Evolutionary conservation across 345 rosid genomes (phyloP), one percentile per base, ranked within the genome.

Genomic region (Hibiscus trionum): DNA sequence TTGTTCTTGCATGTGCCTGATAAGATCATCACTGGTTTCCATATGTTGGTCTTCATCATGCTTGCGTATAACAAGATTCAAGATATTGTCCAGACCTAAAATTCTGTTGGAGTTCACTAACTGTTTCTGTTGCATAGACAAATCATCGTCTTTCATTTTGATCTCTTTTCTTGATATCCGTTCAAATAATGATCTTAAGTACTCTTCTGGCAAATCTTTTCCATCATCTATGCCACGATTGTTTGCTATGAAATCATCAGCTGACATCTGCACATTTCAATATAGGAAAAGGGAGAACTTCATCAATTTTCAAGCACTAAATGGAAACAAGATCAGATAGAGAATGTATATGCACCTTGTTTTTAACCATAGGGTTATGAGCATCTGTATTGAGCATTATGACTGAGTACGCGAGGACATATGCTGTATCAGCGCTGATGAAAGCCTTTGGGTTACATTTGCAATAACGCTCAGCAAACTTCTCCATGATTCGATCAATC

Each of bases 221-320:
- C 98, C 98, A 76, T 95, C 99, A 80, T 95, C 97, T 85, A 95
- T 95, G 63, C 98, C 99, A 70, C 94, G 96, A 75, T 95, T 95
- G 81, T 95, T 95, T 82, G 91, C 86, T 70, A 95, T 89, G 75
- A 95, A 95, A 77, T 89, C 99, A 76, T 92, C 99, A 78, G 96
- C 91, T 44, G 97, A 90, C 99, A 95, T 95, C 99, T 95, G 84
- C 84, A 86, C 42, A 72, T 70, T 82, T 81, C 49, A 75, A 72
- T 39, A 37, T 26, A 65, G 64, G 21, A 35, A 31, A 64, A 74
- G 59, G 17, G 56, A 59, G 62, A 75, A 55, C 46, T 47, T 73
- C 66, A 82, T 73, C 73, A 80, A 50, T 55, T 70, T 69, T 69
- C 64, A 11, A n/a, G 71, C 68, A 78, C 65, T 70, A 81, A 76